A percentile compares a stretch with the other conserved stretches of the same genome.
phyloP scores from a whole-genome alignment of 768 basidiomycete species.

The Kwoniella europaea region DNA sequence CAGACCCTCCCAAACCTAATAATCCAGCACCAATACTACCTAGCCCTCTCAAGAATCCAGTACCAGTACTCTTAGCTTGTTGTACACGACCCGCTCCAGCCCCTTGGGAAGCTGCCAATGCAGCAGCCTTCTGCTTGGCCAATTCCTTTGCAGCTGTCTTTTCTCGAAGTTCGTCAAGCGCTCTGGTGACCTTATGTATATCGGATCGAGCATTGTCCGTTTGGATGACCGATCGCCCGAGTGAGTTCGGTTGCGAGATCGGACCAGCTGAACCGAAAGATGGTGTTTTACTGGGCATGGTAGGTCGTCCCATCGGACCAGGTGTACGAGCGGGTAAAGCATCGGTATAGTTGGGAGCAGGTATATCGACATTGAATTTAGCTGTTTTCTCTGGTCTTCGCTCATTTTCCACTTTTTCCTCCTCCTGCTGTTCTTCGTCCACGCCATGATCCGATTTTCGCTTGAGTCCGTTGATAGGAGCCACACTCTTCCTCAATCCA shows the following conservation, averaged over 20 bases:
- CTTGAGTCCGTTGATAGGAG: conserved; percentile 43
- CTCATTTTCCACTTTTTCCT: conserved; percentile 25
- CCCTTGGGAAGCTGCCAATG: conserved; percentile 20
- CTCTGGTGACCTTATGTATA: conserved; percentile 44
- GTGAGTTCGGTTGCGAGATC: conserved; percentile 3
- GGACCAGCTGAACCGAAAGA: conserved; percentile 14
- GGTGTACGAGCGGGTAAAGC: conserved; percentile 19
- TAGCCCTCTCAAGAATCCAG: conserved; percentile 48
- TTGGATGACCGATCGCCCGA: background rate
- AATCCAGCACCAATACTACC: conserved; percentile 39
- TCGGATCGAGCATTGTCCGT: conserved; percentile 29
- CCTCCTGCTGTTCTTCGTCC: conserved; percentile 29
- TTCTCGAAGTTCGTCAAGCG: conserved; percentile 46
- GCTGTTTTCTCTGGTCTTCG: conserved; percentile 43
- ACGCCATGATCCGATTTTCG: conserved; percentile 43
- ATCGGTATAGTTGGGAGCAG: conserved; percentile 13
- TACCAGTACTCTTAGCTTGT: conserved; percentile 32
- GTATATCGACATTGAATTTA: conserved; percentile 11
- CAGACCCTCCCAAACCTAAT: conserved; percentile 33
- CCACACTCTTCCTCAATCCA: conserved; percentile 40
- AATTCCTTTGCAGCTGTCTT: conserved; percentile 38
- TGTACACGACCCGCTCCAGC: conserved; percentile 15
- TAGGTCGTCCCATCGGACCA: conserved; percentile 8
- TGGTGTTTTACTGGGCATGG: conserved; percentile 16
- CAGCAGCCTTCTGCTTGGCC: conserved; percentile 36